Base-by-base conservation (phyloP, 768 basidiomycete species). In the Boletus sensibilis region DNA sequence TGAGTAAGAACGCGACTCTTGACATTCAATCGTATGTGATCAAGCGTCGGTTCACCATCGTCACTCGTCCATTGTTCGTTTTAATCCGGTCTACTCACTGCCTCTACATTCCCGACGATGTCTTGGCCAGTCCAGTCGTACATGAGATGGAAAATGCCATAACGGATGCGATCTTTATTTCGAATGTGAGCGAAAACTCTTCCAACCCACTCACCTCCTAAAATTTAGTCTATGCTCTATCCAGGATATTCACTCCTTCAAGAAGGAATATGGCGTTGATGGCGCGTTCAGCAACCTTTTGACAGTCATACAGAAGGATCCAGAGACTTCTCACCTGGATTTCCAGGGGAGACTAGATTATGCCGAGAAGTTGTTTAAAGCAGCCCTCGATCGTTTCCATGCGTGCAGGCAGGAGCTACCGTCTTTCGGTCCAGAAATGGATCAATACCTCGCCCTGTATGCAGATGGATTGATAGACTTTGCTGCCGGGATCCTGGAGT, bases 171-270 rank as follows among this genome's bases (percentile, higher is more conserved):
- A 23, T 53, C 12, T 38, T 34, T 27, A 42, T 64, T 43, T 44
- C 55, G 12, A 64, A 59, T 34, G 61, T 60, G 20, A 57, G 56
- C 25, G 25, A 27, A 18, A 42, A n/a, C 41, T 37, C 21, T 25
- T 42, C 11, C 5, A 18, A 5, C 14, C 14, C 11, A 18, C 18
- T 44, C 10, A 12, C 11, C 9, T 23, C 5, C 33, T 44, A 27
- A 51, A 5, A 25, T 25, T 25, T 25, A 25, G 14, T 38, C 42
- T 34, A 20, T 16, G 34, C 21, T 40, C 20, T 2, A 9, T 42
- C 18, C 38, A 64, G 62, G 58, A 58, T 8, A 50, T 64, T 20
- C 44, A 58, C 33, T 61, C 62, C 10, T 64, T 58, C 42, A 64
- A 64, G 46, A 62, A 62, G 40, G 63, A 64, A 34, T 25, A 29